These are phyloP conservation scores for Alternaria alternata DNA, from an alignment of 2,329 filamentous ascomycete species.

Conservation along the genomic window DNA sequence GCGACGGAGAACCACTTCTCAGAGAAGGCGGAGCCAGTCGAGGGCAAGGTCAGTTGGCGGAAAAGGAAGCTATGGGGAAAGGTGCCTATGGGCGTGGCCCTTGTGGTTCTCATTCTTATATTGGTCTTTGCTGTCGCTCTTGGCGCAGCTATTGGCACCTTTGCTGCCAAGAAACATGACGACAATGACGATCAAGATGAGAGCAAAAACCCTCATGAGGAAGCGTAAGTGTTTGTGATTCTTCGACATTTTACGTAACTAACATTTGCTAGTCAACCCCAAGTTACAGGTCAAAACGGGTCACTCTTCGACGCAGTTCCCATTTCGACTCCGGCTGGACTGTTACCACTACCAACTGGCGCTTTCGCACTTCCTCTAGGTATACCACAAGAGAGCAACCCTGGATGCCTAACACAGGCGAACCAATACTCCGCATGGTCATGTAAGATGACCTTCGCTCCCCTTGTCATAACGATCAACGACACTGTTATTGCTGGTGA, in stretches of 20 bases:
- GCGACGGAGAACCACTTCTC: slow-evolving; percentile 31
- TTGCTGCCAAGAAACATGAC: slow-evolving; percentile 55
- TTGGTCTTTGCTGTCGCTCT: slow-evolving; percentile 58
- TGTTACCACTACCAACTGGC: slow-evolving; percentile 61
- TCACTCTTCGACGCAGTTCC: slow-evolving; percentile 61
- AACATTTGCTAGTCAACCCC: slow-evolving; percentile 45
- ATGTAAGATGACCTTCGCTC: slow-evolving; percentile 54
- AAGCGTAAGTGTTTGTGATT: slow-evolving; percentile 37
- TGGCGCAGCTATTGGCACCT: slow-evolving; percentile 63
- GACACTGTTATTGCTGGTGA: slow-evolving; percentile 17
- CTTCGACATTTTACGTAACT: slow-evolving; percentile 12
- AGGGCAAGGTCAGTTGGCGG: slow-evolving; percentile 44
- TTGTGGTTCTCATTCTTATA: slow-evolving; percentile 57
- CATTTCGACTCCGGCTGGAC: slow-evolving; percentile 55
- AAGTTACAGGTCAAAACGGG: slow-evolving; percentile 57
- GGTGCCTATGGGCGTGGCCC: slow-evolving; percentile 61
- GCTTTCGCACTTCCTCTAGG: slow-evolving; percentile 58
- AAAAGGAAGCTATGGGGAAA: slow-evolving; percentile 57
- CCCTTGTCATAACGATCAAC: slow-evolving; percentile 43
- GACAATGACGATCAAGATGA: slow-evolving; percentile 23
- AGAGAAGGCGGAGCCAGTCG: slow-evolving; percentile 41
- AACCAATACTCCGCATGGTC: slow-evolving; percentile 61
- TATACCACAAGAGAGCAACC: slow-evolving; percentile 56
- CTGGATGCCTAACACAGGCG: slow-evolving; percentile 58
- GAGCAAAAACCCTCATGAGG: slow-evolving; percentile 27